A percentile compares a stretch with the other conserved stretches of the same genome.
Conservation (phyloP, 2,329 filamentous ascomycete genomes). For the Aspergillus terreus region DNA sequence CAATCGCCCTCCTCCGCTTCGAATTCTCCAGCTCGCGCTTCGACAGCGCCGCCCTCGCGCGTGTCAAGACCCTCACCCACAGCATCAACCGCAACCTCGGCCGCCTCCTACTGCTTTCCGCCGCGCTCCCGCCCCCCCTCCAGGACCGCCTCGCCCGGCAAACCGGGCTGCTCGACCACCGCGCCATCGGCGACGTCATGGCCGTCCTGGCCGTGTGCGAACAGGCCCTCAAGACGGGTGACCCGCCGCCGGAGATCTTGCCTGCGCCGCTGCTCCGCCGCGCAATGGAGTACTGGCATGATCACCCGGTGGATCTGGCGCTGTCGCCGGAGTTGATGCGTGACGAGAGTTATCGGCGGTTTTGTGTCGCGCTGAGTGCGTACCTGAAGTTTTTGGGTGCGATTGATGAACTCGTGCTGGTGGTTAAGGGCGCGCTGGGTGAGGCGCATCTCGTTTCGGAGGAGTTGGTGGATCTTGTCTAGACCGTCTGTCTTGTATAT, state of each 20-base stretch:
- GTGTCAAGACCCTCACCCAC: slow-evolving; percentile 31
- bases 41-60: slow-evolving; percentile 28
- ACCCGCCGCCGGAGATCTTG: slow-evolving; percentile 47
- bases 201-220: slow-evolving; percentile 47
- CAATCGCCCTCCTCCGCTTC: slow-evolving; percentile 33
- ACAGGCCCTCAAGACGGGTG: slow-evolving; percentile 46
- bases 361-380: slow-evolving; percentile 45
- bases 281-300: slow-evolving; percentile 25
- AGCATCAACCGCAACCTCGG: slow-evolving; percentile 31
- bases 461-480: slow-evolving; percentile 4
- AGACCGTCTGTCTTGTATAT: neutral
- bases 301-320: slow-evolving; percentile 18
- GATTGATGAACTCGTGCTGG: slow-evolving; percentile 45
- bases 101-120: slow-evolving; percentile 33
- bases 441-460: slow-evolving; percentile 35
- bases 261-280: slow-evolving; percentile 46
- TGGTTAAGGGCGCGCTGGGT: slow-evolving; percentile 44
- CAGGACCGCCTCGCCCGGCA: slow-evolving; percentile 38
- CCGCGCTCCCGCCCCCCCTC: slow-evolving; percentile 35
- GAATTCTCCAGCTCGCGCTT: slow-evolving; percentile 41
- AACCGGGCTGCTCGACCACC: slow-evolving; percentile 42
- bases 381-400: slow-evolving; percentile 44
- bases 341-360: slow-evolving; percentile 44
- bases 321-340: slow-evolving; percentile 33
- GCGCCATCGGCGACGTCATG: slow-evolving; percentile 50